Evolutionary conservation across 306 rosid genomes (phyloP).

Genomic region (Prunus salicina): DNA sequence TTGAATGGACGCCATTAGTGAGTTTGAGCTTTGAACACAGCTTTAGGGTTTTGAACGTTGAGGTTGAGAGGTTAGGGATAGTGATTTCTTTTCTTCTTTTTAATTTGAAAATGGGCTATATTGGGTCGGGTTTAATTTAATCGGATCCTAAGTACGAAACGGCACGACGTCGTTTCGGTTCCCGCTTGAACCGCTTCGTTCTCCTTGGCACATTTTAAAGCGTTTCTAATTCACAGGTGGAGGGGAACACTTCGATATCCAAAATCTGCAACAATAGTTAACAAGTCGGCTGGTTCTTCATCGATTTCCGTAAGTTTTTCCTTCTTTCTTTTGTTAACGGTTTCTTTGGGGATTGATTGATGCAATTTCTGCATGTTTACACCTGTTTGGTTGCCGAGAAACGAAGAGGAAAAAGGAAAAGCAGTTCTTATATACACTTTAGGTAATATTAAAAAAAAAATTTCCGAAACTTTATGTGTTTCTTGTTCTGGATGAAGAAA

Average conservation of each 20-base stretch:
- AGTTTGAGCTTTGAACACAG: not conserved
- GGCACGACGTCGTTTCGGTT: not conserved
- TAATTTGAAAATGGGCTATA: not conserved
- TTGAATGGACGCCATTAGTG: constrained; percentile 44
- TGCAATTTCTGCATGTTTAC: not conserved
- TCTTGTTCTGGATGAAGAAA: not conserved
- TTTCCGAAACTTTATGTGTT: not conserved
- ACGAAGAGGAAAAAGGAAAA: not conserved
- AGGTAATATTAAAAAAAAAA: not conserved
- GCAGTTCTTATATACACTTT: not conserved
- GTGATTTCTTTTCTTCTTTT: not conserved
- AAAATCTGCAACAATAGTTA: not conserved
- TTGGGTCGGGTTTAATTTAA: not conserved
- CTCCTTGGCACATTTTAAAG: not conserved
- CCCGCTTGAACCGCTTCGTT: constrained; percentile 1
- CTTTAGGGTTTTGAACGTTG: not conserved
- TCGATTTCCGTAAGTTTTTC: constrained; percentile 8
- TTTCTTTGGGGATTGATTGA: not conserved
- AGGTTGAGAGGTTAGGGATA: not conserved
- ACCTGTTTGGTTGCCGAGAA: constrained; percentile 6
- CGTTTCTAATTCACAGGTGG: not conserved
- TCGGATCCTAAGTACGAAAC: not conserved
- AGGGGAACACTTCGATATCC: not conserved
- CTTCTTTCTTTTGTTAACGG: not conserved
- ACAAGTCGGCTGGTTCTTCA: not conserved